Conservation (phyloP, 1,139 yeast species). For the Spathaspora jeffriesii region DNA sequence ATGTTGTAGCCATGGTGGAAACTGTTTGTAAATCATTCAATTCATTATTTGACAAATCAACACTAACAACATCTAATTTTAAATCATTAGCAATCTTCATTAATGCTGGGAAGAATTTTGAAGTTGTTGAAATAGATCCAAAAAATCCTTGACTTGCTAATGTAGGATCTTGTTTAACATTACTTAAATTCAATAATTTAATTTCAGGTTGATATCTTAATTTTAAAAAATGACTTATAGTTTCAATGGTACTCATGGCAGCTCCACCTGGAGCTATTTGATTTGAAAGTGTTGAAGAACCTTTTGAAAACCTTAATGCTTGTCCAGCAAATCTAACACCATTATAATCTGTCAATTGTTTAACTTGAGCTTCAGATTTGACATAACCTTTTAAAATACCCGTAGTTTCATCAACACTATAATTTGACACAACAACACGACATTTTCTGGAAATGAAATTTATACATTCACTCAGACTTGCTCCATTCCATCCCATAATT, state of each 20-base stretch:
- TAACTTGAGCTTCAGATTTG: constrained; percentile 54
- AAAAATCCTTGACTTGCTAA: constrained; percentile 68
- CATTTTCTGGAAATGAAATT: constrained; percentile 72
- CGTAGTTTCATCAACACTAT: constrained; percentile 37
- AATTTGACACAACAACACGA: constrained; percentile 52
- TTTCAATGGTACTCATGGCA: constrained; percentile 51
- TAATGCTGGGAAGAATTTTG: constrained; percentile 89
- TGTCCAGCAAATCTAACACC: constrained; percentile 87
- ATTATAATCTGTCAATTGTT: constrained; percentile 57
- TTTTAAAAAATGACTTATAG: constrained; percentile 61
- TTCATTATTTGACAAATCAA: constrained; percentile 73
- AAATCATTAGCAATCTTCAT: constrained; percentile 75
- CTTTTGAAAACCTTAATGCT: constrained; percentile 53
- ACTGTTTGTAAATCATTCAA: constrained; percentile 63
- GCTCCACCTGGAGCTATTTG: constrained; percentile 11
- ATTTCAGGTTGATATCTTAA: constrained; percentile 66
- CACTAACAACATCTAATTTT: constrained; percentile 62
- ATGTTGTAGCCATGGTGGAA: constrained; percentile 68
- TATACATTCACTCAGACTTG: constrained; percentile 65
- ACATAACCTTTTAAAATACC: constrained; percentile 64
- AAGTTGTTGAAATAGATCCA: constrained; percentile 53
- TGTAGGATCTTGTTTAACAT: constrained; percentile 64
- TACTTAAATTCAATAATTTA: constrained; percentile 71
- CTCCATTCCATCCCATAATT: constrained; percentile 83
- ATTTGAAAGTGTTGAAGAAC: constrained; percentile 21